Evolutionary conservation across 225 moss, liverwort and hornwort species (phyloP), one percentile per base, ranked within the genome.

Genomic region (Straminergon stramineum): DNA sequence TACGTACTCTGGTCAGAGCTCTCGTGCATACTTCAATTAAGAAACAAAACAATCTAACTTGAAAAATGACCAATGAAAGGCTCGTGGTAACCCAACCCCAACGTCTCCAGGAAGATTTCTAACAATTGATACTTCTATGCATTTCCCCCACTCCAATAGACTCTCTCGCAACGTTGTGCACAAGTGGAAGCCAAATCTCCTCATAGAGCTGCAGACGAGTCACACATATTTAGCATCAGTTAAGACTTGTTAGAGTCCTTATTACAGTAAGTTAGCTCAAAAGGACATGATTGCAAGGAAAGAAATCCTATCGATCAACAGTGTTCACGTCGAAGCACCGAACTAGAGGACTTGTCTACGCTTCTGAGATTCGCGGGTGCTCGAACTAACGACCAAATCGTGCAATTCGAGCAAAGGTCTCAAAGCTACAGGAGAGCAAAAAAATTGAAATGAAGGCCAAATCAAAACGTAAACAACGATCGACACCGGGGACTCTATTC

Each of bases 1-100:
- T 69, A 69, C 5, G 1, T 0, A 39, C n/a, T 69, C 23, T 0
- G 2, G 22, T 68, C 4, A n/a, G 4, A 69, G n/a, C 22, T n/a
- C n/a, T 1, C n/a, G 0, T n/a, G 69, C n/a, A 22, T 69, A 13
- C 70, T 39, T 70, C 70, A 39, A 15, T 71, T 8, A 41, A 71
- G 41, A 68, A 68, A 37, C 20, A 37, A 70, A 70, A 70, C 1
- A 7, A 69, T 22, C n/a, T n/a, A n/a, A n/a, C n/a, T 48, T 48
- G 48, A 48, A n/a, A 39, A 4, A 39, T n/a, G 69, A n/a, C 69
- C n/a, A n/a, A 22, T 21, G 7, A 65, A 66, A 65, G 17, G 63
- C 63, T 63, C 63, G 10, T 17, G 21, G 21, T 21, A 20, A 37
- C 15, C 41, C 70, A 41, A 71, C 24, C 71, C 39, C 15, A 17